Conservation (phyloP, 1,139 yeast genomes). For the Yamadazyma atlantica region DNA sequence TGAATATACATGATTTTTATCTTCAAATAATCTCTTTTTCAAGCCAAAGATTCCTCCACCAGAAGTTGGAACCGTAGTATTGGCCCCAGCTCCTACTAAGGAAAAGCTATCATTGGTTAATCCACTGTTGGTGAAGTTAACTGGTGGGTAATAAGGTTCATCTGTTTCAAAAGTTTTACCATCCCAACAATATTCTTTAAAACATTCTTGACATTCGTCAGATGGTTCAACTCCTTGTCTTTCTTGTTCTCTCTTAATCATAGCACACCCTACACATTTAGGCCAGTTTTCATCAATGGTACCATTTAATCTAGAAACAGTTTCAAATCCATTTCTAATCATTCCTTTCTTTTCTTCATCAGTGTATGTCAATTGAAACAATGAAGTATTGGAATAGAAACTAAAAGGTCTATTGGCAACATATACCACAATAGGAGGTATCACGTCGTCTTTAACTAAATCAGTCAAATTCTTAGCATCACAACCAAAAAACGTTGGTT, state of each 20-base stretch:
- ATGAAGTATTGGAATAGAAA: constrained; percentile 37
- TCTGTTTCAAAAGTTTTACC: constrained; percentile 22
- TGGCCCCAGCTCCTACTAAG: constrained; percentile 12
- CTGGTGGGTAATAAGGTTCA: constrained; percentile 18
- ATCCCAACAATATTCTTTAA: constrained; percentile 43
- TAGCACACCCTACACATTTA: constrained; percentile 45
- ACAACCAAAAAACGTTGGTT: constrained; percentile 47
- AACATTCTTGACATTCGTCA: constrained; percentile 40
- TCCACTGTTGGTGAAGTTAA: constrained; percentile 29
- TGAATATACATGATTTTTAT: neutral
- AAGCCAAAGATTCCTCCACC: neutral
- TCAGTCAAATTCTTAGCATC: constrained; percentile 39
- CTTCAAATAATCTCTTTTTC: constrained; percentile 1
- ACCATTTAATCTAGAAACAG: constrained; percentile 28
- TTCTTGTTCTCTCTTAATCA: constrained; percentile 45
- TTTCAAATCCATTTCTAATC: constrained; percentile 41
- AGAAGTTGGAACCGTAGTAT: constrained; percentile 1
- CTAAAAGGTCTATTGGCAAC: constrained; percentile 43
- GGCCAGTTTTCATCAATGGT: constrained; percentile 39
- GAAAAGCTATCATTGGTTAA: constrained; percentile 24
- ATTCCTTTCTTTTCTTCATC: constrained; percentile 36
- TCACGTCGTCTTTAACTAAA: constrained; percentile 31
- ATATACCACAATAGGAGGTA: constrained; percentile 40
- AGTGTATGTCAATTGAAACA: constrained; percentile 32
- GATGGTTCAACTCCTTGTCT: constrained; percentile 36